Base-by-base conservation (phyloP, 805 yeast species). In the Saccharomycopsis fibuligera region DNA sequence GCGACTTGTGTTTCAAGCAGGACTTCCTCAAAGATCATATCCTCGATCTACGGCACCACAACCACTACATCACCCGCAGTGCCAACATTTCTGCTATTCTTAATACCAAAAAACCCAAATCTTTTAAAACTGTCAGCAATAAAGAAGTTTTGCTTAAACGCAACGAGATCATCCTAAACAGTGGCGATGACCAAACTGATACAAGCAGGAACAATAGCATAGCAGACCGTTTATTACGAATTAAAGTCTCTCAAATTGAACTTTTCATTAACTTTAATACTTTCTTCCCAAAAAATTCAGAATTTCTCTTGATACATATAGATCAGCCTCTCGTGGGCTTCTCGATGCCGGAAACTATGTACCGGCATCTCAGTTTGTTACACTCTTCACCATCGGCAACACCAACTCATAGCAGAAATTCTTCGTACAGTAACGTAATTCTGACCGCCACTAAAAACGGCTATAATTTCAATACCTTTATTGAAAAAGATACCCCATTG, bases 261-360 rank as follows among this genome's bases (percentile, higher is more conserved):
- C 68, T 81, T 35, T 70, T 82, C 55, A 62, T 66, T 10, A 74
- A 78, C 16, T 82, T 80, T 58, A 74, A 79, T 48, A 76, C 75
- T 40, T 82, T 80, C 61, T 70, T 83, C 40, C 78, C 81, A 5
- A 71, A 72, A 43, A 82, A 81, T 0, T 66, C 76, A 40, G 64
- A 67, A 49, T 79, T 82, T 58, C 72, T 82, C 61, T 53, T 85
- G 2, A 67, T 83, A 40, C 69, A 72, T 53, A 73, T 86, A 5
- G 82, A 80, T 40, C 72, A 68, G 41, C 76, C 88, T 1, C 56
- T 83, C 38, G 56, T 70, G 3, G 83, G 85, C 0, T 54, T 58
- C 2, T 65, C 71, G 14, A 56, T 60, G 10, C 58, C 51, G 25
- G 50, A 56, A 21, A 51, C 35, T 5, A 2, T 16, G 3, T 42